A percentile compares a stretch with the other conserved stretches of the same genome.
These are phyloP conservation scores for Candida maesae DNA, from an alignment of 805 yeast genomes.

Conservation along the genomic window DNA sequence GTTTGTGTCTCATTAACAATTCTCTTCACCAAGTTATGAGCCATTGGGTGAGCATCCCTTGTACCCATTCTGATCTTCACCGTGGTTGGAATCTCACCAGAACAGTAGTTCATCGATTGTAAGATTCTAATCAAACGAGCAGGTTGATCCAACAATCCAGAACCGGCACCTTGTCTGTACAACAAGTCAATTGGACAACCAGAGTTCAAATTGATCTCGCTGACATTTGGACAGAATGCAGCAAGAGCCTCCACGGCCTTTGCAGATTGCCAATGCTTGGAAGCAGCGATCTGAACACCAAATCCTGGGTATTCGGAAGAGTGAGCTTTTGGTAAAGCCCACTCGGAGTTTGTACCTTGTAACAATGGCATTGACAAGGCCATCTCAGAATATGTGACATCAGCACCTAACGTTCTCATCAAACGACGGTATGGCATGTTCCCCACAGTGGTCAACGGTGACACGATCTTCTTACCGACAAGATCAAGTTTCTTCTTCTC, in stretches of 20 bases:
- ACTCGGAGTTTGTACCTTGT: slow-evolving; percentile 89
- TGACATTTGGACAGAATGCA: slow-evolving; percentile 53
- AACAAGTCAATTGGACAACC: slow-evolving; percentile 97
- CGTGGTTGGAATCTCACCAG: slow-evolving; percentile 90
- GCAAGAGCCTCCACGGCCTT: slow-evolving; percentile 83
- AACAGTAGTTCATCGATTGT: slow-evolving; percentile 82
- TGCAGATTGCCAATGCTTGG: slow-evolving; percentile 90
- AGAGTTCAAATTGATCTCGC: slow-evolving; percentile 86
- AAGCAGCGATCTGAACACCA: slow-evolving; percentile 90
- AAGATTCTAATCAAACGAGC: slow-evolving; percentile 73
- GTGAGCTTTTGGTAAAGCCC: slow-evolving; percentile 97
- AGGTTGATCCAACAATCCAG: slow-evolving; percentile 88
- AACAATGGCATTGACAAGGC: slow-evolving; percentile 81
- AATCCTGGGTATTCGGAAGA: slow-evolving; percentile 76
- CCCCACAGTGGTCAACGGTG: slow-evolving; percentile 97
- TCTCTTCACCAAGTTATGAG: slow-evolving; percentile 69
- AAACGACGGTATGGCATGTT: slow-evolving; percentile 92
- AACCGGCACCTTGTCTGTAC: slow-evolving; percentile 94
- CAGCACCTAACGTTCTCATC: slow-evolving; percentile 89
- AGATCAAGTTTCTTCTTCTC: slow-evolving; percentile 79
- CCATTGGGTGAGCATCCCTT: slow-evolving; percentile 80
- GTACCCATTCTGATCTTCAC: slow-evolving; percentile 92
- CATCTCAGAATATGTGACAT: slow-evolving; percentile 93
- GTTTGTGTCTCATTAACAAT: slow-evolving; percentile 75
- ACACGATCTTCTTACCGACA: slow-evolving; percentile 74